These are phyloP conservation scores for Xylariomycetidae sp. DNA, from an alignment of 2,329 filamentous ascomycete genomes.

Conservation along the genomic window DNA sequence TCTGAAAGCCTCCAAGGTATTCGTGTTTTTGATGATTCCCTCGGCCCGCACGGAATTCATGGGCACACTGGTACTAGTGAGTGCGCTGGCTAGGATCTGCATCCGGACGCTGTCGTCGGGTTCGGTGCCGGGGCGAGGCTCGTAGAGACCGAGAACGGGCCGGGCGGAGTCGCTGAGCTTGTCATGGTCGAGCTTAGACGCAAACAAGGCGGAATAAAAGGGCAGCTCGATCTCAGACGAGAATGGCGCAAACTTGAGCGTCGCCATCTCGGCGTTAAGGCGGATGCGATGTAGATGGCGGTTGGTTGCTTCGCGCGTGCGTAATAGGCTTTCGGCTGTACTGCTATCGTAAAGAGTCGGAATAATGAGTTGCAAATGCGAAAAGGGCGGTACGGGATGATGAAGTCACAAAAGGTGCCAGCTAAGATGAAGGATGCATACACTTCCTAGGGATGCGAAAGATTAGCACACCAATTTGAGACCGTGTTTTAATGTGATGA, in stretches of 20 bases:
- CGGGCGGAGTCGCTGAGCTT: constrained; percentile 93
- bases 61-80: constrained; percentile 74
- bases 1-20: constrained; percentile 91
- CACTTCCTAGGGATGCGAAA: too few species aligned
- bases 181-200: constrained; percentile 92
- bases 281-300: too few species aligned
- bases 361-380: too few species aligned
- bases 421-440: too few species aligned
- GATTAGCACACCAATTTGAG: too few species aligned
- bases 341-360: too few species aligned
- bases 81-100: constrained; percentile 82
- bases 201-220: constrained; percentile 90
- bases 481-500: too few species aligned
- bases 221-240: constrained; percentile 90
- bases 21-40: constrained; percentile 92
- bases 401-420: too few species aligned
- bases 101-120: constrained; percentile 78
- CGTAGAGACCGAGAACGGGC: constrained; percentile 81
- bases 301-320: too few species aligned
- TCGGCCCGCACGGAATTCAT: constrained; percentile 74
- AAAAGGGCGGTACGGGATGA: too few species aligned
- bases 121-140: constrained; percentile 67
- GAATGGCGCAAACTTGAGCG: constrained; percentile 76
- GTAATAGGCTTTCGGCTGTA: too few species aligned
- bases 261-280: constrained; percentile 32